phyloP scores from a whole-genome alignment of 108 stramenopile genomes.

The Nannochloropsis oceanica region DNA sequence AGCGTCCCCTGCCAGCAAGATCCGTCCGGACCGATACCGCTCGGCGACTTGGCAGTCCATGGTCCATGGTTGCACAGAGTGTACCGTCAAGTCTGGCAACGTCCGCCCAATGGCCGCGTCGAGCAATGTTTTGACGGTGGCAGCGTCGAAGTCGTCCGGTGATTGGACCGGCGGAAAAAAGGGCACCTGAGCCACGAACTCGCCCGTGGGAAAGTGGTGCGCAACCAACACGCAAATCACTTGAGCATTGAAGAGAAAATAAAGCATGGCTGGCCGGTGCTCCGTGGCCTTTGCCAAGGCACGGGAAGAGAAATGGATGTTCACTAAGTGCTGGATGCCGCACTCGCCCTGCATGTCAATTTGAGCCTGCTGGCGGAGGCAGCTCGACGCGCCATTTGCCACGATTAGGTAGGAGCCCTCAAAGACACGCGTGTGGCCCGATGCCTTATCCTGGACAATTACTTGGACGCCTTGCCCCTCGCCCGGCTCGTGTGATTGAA shows the following conservation, averaged over 20 bases:
- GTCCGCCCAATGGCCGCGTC: background rate
- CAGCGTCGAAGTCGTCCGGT: background rate
- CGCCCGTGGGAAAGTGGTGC: slow-evolving; percentile 53
- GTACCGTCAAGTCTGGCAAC: slow-evolving; percentile 30
- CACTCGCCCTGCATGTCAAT: slow-evolving; percentile 41
- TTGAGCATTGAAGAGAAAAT: slow-evolving; percentile 60
- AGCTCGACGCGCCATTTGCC: slow-evolving; percentile 67
- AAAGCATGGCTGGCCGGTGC: slow-evolving; percentile 61
- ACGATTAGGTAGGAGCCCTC: slow-evolving; percentile 49
- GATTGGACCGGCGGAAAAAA: slow-evolving; percentile 78
- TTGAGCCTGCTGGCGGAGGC: slow-evolving; percentile 36
- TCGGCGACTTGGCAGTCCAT: slow-evolving; percentile 57
- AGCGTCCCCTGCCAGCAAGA: slow-evolving; percentile 69
- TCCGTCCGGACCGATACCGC: slow-evolving; percentile 38
- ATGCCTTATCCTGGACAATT: background rate
- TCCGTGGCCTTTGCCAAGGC: slow-evolving; percentile 12
- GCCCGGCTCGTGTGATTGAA: background rate
- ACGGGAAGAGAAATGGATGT: slow-evolving; percentile 55
- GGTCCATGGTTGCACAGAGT: slow-evolving; percentile 67
- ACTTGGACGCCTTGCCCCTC: background rate
- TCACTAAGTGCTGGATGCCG: slow-evolving; percentile 59
- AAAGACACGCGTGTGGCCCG: background rate
- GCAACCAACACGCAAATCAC: slow-evolving; percentile 74
- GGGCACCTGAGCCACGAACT: slow-evolving; percentile 82
- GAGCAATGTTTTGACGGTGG: background rate